Evolutionary conservation across 2,329 filamentous ascomycete genomes (phyloP), one percentile per base, ranked within the genome.

Genomic region (Aspergillus bombycis): DNA sequence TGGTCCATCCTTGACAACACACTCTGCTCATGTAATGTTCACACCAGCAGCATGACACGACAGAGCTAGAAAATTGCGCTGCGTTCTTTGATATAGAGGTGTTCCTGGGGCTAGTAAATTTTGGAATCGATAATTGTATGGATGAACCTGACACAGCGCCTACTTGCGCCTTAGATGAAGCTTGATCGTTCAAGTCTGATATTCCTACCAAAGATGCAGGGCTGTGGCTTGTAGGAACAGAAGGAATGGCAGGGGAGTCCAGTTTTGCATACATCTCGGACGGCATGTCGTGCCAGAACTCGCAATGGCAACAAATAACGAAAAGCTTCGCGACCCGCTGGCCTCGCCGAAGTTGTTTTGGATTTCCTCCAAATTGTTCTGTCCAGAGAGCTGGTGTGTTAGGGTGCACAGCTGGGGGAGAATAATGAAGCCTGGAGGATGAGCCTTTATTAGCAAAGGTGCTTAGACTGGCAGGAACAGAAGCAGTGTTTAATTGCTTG

Each of bases 41-140:
- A 74, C 90, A 92, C 90, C 90, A 92, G 10, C 89, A 89, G 73
- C 89, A 92, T 67, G 85, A 86, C 30, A 90, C 86, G 71, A 84
- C 68, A 11, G 69, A 60, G 52, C 12, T 23, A 28, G 61, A 53
- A n/a, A 55, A 52, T 23, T 60, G 30, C n/a, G 30, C 10, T 14
- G 7, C 26, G 26, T 28, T 26, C 38, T 16, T 38, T 28, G 32
- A 23, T 43, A 52, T 61, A 23, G 65, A 62, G 10, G 60, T 60
- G 34, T 66, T 67, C 16, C 64, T 57, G 30, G 50, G 61, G 19
- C 46, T 46, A 28, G 57, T 19, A 45, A 34, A 53, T 12, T 30
- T 16, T 16, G 32, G 21, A 23, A n/a, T 8, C n/a, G 30, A 41
- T n/a, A 55, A 32, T 16, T 61, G 58, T 19, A 16, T 38, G 23